Base-by-base conservation (phyloP, 2,329 filamentous ascomycete species). In the Beauveria pseudobassiana region DNA sequence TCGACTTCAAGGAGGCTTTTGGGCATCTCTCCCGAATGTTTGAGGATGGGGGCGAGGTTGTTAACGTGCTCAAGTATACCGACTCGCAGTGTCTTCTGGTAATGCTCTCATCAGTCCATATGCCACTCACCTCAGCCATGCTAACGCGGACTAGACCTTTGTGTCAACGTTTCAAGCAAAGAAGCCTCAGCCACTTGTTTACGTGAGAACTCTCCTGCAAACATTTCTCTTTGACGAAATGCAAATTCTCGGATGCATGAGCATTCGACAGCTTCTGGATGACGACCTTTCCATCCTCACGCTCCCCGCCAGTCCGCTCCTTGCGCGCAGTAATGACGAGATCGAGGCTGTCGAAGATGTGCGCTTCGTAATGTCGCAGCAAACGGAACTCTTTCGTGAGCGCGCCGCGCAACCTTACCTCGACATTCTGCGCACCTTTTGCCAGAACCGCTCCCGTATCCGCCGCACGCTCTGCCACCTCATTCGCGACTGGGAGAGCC, bases 381-480 rank as follows among this genome's bases (percentile, higher is more conserved):
- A 87, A 57, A 91, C 96, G 81, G 89, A 96, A 66, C 69, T 78
- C 1, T 88, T 88, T 67, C 80, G 86, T 14, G 78, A 83, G 64
- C 76, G 82, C 30, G 82, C 84, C 1, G 84, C 81, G 5, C 78
- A 91, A 72, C 86, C 88, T 0, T 97, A 92, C 69, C 78, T 96
- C 20, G 93, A 97, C 66, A 82, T 96, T 18, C 87, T 95, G 68
- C 86, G 92, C 53, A 88, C 90, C 8, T 80, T 95, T 20, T 96
- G 92, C 68, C 90, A 98, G 71, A 99, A 98, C 70, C 82, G 92
- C 58, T 96, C 91, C 70, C 88, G 95, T 2, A 86, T 96, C 48
- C 86, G 95, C n/a, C 85, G 95, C 42, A 92, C 88, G n/a, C 81
- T 99, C 9, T 92, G 87, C 64, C 93, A 98, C 71, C 84, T 88